These are phyloP conservation scores for Penicillium herquei DNA, from an alignment of 495 filamentous ascomycete genomes.

Conservation along the genomic window DNA sequence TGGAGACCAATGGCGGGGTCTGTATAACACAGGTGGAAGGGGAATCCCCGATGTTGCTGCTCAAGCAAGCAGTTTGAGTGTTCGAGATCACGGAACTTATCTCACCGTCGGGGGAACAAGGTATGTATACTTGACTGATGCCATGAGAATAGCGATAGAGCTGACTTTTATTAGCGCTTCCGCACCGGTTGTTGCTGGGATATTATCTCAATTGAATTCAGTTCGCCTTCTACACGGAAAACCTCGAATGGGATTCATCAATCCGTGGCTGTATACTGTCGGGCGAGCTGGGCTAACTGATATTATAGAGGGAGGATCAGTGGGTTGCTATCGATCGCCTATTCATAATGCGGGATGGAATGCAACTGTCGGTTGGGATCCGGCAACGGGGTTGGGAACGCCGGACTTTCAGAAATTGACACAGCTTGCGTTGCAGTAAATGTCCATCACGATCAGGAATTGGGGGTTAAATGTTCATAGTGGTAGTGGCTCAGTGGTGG, in stretches of 20 bases:
- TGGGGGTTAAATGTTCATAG: background rate
- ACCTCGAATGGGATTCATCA: constrained; percentile 59
- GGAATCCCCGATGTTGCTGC: constrained; percentile 72
- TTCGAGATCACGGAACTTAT: constrained; percentile 38
- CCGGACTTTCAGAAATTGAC: constrained; percentile 8
- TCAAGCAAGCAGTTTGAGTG: constrained; percentile 42
- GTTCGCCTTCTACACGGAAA: constrained; percentile 48
- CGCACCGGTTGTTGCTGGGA: constrained; percentile 51
- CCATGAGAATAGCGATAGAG: background rate
- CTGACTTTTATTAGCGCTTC: constrained; percentile 38
- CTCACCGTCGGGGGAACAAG: constrained; percentile 41
- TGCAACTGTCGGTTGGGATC: constrained; percentile 35
- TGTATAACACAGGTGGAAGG: constrained; percentile 61
- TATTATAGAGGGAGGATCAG: constrained; percentile 53
- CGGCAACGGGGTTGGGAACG: constrained; percentile 33
- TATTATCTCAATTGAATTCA: constrained; percentile 59
- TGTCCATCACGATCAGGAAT: background rate
- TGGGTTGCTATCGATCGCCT: constrained; percentile 46
- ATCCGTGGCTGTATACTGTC: constrained; percentile 60
- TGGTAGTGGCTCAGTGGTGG: too few relatives aligned
- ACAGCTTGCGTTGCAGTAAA: background rate
- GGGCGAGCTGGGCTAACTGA: constrained; percentile 52
- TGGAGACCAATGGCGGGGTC: constrained; percentile 37
- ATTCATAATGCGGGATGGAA: constrained; percentile 54
- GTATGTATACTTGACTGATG: constrained; percentile 22